Percentiles rank a stretch among this genome's conserved stretches.
These are phyloP conservation scores for Plenodomus lindquistii DNA, from an alignment of 2,329 filamentous ascomycete species.

Conservation along the genomic window DNA sequence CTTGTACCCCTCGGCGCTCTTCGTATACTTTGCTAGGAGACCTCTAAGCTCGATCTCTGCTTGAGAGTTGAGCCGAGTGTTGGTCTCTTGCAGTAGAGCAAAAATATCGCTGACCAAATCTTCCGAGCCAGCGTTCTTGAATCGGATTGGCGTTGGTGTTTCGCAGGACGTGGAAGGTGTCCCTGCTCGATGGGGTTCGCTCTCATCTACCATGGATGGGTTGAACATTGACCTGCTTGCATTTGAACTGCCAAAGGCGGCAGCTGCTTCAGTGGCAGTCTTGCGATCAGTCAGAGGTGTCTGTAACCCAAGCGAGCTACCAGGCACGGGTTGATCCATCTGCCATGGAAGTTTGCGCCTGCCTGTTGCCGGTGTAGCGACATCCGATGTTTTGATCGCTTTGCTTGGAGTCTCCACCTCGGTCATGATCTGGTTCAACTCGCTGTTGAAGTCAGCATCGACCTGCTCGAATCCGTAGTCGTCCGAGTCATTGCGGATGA, in stretches of 20 bases:
- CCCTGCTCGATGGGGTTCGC: slow-evolving; percentile 10
- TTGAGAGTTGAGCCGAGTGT: slow-evolving; percentile 40
- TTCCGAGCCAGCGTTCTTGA: slow-evolving; percentile 22
- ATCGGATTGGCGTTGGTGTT: slow-evolving; percentile 42
- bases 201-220: slow-evolving; percentile 15
- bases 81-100: slow-evolving; percentile 52
- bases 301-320: slow-evolving; percentile 19
- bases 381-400: slow-evolving; percentile 41
- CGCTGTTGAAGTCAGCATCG: slow-evolving; percentile 37
- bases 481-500: slow-evolving; percentile 29
- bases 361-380: slow-evolving; percentile 40
- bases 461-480: slow-evolving; percentile 36
- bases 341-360: slow-evolving; percentile 47
- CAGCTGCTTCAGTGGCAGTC: slow-evolving; percentile 5
- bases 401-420: slow-evolving; percentile 49
- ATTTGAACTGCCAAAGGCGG: neutral
- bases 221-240: slow-evolving; percentile 12
- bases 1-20: slow-evolving; percentile 63
- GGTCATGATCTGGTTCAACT: slow-evolving; percentile 31
- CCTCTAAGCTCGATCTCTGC: slow-evolving; percentile 21
- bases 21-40: slow-evolving; percentile 53
- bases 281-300: slow-evolving; percentile 33
- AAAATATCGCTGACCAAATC: slow-evolving; percentile 51
- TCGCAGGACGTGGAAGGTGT: slow-evolving; percentile 26
- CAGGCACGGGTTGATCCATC: slow-evolving; percentile 18